Percentiles rank a stretch among this genome's conserved stretches.
These are phyloP conservation scores for Aureoboletus auriporus DNA, from an alignment of 768 basidiomycete species.

Conservation along the genomic window DNA sequence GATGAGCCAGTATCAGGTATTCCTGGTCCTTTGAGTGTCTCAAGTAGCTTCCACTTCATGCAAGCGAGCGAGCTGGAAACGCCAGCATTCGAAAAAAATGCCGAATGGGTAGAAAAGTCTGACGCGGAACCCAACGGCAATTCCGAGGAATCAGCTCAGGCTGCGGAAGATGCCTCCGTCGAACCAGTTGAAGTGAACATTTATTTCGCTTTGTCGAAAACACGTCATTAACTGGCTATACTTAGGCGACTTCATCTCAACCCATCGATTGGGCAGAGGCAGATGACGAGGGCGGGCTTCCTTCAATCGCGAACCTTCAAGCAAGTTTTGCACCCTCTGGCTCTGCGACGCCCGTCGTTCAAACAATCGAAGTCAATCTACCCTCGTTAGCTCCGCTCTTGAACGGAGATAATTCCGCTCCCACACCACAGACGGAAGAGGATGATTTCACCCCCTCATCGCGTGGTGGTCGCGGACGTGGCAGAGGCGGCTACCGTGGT, in stretches of 20 bases:
- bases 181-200: conserved; percentile 33
- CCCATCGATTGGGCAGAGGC: conserved; percentile 75
- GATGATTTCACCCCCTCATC: conserved; percentile 57
- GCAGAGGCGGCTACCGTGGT: conserved; percentile 36
- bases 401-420: conserved; percentile 20
- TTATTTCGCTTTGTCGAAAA: not conserved
- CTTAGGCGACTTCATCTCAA: conserved; percentile 20
- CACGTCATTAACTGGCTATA: not conserved
- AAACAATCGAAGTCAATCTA: conserved; percentile 33
- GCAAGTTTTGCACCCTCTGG: conserved; percentile 75
- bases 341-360: conserved; percentile 53
- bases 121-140: conserved; percentile 27
- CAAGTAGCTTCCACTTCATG: conserved; percentile 74
- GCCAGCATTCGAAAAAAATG: conserved; percentile 45
- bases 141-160: conserved; percentile 17
- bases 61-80: conserved; percentile 75
- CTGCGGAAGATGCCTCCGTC: conserved; percentile 2
- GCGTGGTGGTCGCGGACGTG: conserved; percentile 47
- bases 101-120: conserved; percentile 54
- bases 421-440: conserved; percentile 38
- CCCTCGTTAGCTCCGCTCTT: conserved; percentile 15
- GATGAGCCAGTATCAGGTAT: conserved; percentile 38
- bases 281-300: conserved; percentile 74
- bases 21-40: conserved; percentile 34
- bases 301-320: conserved; percentile 73